phyloP scores from a whole-genome alignment of 305 asterid species.

The Solanum hybrid region DNA sequence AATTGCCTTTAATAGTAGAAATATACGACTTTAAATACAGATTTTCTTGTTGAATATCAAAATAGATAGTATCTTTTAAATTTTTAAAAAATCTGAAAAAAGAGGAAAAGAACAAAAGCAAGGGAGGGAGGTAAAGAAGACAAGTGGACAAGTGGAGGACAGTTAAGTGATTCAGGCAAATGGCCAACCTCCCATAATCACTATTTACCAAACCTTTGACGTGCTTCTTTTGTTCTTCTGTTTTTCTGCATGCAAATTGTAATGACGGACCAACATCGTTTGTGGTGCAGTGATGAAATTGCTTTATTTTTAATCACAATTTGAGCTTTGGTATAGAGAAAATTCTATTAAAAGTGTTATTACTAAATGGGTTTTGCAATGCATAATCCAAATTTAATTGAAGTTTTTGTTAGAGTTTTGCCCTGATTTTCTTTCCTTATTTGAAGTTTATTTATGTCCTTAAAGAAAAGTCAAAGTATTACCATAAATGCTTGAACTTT shows the following conservation, averaged over 20 bases:
- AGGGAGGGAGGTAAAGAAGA: not conserved
- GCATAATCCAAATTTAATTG: too few relatives aligned
- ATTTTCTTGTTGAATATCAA: not conserved
- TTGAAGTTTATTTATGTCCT: too few relatives aligned
- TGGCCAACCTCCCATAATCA: not conserved
- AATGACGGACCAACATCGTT: rapidly evolving
- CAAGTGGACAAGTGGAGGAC: not conserved
- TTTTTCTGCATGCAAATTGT: not conserved
- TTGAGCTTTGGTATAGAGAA: too few relatives aligned
- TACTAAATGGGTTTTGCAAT: too few relatives aligned
- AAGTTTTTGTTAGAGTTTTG: too few relatives aligned
- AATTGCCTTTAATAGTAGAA: not conserved
- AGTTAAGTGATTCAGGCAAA: slow-evolving; percentile 2
- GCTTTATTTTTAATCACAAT: too few relatives aligned
- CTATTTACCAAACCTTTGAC: not conserved
- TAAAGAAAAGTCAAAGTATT: too few relatives aligned
- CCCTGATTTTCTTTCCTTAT: too few relatives aligned
- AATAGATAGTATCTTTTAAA: not conserved
- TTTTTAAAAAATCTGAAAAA: not conserved
- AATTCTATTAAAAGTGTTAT: too few relatives aligned
- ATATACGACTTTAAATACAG: not conserved
- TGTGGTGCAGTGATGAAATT: too few relatives aligned
- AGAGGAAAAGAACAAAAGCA: not conserved
- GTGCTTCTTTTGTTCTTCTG: not conserved
- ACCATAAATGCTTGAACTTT: too few relatives aligned